Evolutionary conservation across 768 basidiomycete species (phyloP).

Genomic region (Calocybe cyanea): DNA sequence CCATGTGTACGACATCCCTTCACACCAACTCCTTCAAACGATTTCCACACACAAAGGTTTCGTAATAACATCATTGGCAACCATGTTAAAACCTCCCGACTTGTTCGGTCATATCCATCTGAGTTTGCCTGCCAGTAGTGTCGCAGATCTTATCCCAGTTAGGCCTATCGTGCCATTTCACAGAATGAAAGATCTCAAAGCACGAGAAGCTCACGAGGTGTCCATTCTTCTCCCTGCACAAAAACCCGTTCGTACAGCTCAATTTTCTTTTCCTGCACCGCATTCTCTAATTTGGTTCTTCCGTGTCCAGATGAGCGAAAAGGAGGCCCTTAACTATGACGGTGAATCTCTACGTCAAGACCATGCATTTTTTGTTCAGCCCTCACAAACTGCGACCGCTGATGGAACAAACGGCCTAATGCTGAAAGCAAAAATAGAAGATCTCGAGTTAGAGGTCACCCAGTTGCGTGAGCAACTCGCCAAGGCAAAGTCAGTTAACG

Average conservation of each 20-base stretch:
- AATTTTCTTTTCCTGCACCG: not conserved
- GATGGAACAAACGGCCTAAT: slow-evolving; percentile 31
- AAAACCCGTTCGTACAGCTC: slow-evolving; percentile 33
- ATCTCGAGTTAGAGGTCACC: slow-evolving; percentile 72
- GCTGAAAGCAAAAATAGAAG: slow-evolving; percentile 53
- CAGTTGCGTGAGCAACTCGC: slow-evolving; percentile 65
- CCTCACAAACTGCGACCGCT: slow-evolving; percentile 25
- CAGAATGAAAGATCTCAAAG: slow-evolving; percentile 62
- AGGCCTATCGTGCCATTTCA: slow-evolving; percentile 69
- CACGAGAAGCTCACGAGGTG: slow-evolving; percentile 69
- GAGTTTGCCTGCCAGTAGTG: slow-evolving; percentile 36
- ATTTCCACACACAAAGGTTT: slow-evolving; percentile 68
- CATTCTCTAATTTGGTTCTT: not conserved
- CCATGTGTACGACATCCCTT: slow-evolving; percentile 82
- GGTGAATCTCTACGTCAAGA: slow-evolving; percentile 59
- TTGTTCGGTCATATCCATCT: slow-evolving; percentile 78
- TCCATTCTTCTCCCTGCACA: slow-evolving; percentile 53
- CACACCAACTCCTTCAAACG: slow-evolving; percentile 84
- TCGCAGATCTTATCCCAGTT: slow-evolving; percentile 60
- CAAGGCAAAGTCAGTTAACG: slow-evolving; percentile 88
- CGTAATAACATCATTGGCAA: slow-evolving; percentile 68
- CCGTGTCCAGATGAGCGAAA: too few relatives aligned
- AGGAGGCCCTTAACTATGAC: slow-evolving; percentile 43
- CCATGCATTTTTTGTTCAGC: slow-evolving; percentile 60
- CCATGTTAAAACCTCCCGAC: slow-evolving; percentile 84